phyloP scores from a whole-genome alignment of 192 early-diverging fungal genomes.

The Podochytrium sp. region DNA sequence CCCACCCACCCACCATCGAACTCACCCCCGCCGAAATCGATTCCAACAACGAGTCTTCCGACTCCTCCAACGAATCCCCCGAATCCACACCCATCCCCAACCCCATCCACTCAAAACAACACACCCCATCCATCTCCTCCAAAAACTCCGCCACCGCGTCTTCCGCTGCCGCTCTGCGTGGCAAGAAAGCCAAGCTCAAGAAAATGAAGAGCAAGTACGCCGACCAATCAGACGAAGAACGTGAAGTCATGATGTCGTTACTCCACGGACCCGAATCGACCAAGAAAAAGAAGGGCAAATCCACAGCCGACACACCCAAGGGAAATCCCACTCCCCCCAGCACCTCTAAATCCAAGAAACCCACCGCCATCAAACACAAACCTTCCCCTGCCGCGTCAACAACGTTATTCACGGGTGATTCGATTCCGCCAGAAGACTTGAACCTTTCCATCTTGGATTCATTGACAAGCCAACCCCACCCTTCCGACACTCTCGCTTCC shows the following conservation, averaged over 20 bases:
- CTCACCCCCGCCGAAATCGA: too few species aligned
- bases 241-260: constrained; percentile 78
- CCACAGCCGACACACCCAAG: constrained; percentile 31
- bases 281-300: constrained; percentile 30
- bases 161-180: constrained; percentile 52
- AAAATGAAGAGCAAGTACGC: constrained; percentile 94
- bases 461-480: constrained; percentile 78
- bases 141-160: background rate
- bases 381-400: too few species aligned
- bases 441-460: constrained; percentile 64
- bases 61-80: too few species aligned
- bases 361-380: too few species aligned
- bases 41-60: too few species aligned
- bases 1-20: too few species aligned
- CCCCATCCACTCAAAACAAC: constrained; percentile 78
- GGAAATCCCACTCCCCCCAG: constrained; percentile 38
- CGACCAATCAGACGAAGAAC: constrained; percentile 94
- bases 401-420: constrained; percentile 8
- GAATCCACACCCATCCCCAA: too few species aligned
- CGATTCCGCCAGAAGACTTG: constrained; percentile 28
- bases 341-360: too few species aligned
- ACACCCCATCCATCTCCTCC: constrained; percentile 6
- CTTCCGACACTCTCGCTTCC: constrained; percentile 78
- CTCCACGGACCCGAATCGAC: constrained; percentile 59
- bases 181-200: constrained; percentile 86